Evolutionary conservation across 371 early-diverging fungal species (phyloP), one percentile per base, ranked within the genome.

Genomic region (Nosema muscidifuracis): DNA sequence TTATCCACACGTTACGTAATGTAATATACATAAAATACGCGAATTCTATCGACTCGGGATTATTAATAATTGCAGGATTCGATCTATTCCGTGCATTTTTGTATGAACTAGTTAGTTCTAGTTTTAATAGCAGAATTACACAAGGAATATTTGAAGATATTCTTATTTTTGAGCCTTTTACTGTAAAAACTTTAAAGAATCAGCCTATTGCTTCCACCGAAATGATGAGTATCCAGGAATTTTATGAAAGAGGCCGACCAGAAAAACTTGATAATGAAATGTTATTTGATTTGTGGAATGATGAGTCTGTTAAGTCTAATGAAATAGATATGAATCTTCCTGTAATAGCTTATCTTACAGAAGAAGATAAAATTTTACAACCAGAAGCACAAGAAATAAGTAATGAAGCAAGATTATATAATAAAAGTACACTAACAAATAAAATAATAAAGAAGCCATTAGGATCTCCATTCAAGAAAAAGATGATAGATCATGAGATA

Each of bases 71-170:
- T 62, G 53, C 64, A 10, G 28, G 51, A 7, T 20, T 60, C 15
- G 76, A 70, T 57, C 31, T 67, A 36, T 18, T 58, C 9, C 40
- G 71, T 31, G 71, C 64, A n/a, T 67, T 60, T 24, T n/a, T 73
- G 3, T 77, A 75, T 58, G 68, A 71, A 36, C 24, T 38, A 20
- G 53, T 72, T 40, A 69, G 60, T 33, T 65, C 30, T 24, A 67
- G 61, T 47, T 55, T 77, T 40, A 53, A 74, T 30, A 70, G 73
- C 60, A 70, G 51, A 47, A 36, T 80, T 38, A 44, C 65, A 24
- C 72, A 74, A 10, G 80, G 80, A 26, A 67, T 68, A 22, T 71
- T 71, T 43, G 22, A 61, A 34, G 77, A 80, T 22, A 77, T 80
- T 7, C 57, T 80, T 2, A 65, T 50, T 44, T 40, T 80, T 20